Evolutionary conservation across 192 early-diverging fungal genomes (phyloP).

Genomic region (Entomortierella parvispora): DNA sequence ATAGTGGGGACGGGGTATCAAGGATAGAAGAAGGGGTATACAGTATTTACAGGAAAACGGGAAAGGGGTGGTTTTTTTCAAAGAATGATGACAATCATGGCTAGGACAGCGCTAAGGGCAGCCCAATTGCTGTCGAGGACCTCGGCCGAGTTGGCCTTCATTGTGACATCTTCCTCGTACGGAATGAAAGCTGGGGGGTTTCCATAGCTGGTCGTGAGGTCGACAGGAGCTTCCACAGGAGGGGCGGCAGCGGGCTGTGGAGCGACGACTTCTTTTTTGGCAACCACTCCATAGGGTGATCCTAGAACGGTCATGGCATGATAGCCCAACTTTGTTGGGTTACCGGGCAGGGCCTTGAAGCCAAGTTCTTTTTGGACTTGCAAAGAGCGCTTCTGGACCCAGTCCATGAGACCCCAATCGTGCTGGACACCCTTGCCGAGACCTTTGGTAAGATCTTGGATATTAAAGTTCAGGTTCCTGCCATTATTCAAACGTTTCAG

Average conservation of each 20-base stretch:
- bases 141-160: constrained; percentile 14
- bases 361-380: constrained; percentile 14
- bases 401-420: constrained; percentile 20
- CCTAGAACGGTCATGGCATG: constrained; percentile 19
- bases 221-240: not conserved
- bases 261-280: not conserved
- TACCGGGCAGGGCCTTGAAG: constrained; percentile 18
- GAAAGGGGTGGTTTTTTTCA: not conserved
- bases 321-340: constrained; percentile 6
- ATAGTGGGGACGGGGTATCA: too few species aligned
- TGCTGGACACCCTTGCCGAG: constrained; percentile 1
- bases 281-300: constrained; percentile 8
- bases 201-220: not conserved
- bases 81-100: constrained; percentile 7
- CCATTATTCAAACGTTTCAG: constrained; percentile 16
- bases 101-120: constrained; percentile 8
- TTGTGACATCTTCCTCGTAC: not conserved
- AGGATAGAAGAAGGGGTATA: too few species aligned
- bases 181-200: not conserved
- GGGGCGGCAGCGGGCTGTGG: not conserved
- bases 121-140: constrained; percentile 19
- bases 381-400: constrained; percentile 13
- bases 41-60: too few species aligned
- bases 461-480: constrained; percentile 29
- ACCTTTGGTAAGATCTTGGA: constrained; percentile 20